A percentile compares a stretch with the other conserved stretches of the same genome.
These are phyloP conservation scores for Carex pumila DNA, from an alignment of 176 grass and related monocot genomes.

Conservation along the genomic window DNA sequence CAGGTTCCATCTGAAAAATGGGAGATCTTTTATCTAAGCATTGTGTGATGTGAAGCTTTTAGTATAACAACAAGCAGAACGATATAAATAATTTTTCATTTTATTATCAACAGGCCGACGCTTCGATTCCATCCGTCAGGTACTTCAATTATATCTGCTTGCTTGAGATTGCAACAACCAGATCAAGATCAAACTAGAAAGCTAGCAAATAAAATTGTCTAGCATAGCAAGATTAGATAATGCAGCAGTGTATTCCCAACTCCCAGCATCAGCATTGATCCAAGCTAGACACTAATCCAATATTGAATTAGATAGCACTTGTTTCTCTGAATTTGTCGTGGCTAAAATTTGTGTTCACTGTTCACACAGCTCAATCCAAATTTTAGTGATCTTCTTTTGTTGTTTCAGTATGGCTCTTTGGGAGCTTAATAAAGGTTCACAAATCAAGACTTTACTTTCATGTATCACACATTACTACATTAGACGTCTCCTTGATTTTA, in stretches of 20 bases:
- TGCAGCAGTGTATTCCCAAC: not conserved
- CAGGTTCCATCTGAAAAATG: not conserved
- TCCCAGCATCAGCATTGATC: too few species aligned
- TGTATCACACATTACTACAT: not conserved
- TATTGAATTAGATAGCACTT: not conserved
- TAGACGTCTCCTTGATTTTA: not conserved
- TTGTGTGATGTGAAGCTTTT: not conserved
- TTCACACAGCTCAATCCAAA: not conserved
- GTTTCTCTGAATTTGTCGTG: not conserved
- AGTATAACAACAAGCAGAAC: not conserved
- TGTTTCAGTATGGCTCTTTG: not conserved
- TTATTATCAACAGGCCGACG: not conserved
- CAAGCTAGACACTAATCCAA: too few species aligned
- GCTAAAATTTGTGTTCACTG: not conserved
- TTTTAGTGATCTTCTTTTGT: not conserved
- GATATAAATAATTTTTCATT: too few species aligned
- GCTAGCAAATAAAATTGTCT: not conserved
- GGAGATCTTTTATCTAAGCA: not conserved
- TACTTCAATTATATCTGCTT: slow-evolving; percentile 5
- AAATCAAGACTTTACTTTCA: not conserved
- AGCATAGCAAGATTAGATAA: not conserved
- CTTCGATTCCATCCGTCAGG: slow-evolving; percentile 46
- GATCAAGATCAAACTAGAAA: not conserved
- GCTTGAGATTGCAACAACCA: not conserved
- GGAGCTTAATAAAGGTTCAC: not conserved